Evolutionary conservation across 306 rosid species (phyloP).

Genomic region (Cucumis cinereus): DNA sequence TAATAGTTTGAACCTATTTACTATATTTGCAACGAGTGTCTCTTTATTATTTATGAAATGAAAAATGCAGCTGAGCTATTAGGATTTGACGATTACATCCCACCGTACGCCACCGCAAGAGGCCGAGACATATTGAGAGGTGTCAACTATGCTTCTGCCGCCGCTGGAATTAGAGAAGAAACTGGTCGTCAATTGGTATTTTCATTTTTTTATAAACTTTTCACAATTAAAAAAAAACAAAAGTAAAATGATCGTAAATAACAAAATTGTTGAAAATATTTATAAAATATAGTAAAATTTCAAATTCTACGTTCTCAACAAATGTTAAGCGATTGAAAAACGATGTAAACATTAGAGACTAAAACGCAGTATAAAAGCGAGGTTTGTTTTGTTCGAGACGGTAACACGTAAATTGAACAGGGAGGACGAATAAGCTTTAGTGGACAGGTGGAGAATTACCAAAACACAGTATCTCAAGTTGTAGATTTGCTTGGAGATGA

Average conservation of each 20-base stretch:
- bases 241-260: no score
- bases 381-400: background rate
- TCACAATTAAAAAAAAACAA: no score
- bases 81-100: conserved; percentile 62
- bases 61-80: conserved; percentile 57
- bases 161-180: conserved; percentile 94
- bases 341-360: background rate
- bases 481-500: conserved; percentile 49
- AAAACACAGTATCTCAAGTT: conserved; percentile 51
- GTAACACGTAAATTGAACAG: conserved; percentile 17
- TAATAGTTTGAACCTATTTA: no score
- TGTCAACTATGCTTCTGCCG: conserved; percentile 91
- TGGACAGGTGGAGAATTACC: conserved; percentile 73
- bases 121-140: conserved; percentile 62
- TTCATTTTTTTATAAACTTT: background rate
- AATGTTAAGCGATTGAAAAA: no score
- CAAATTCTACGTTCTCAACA: no score
- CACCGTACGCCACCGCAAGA: conserved; percentile 45
- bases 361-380: background rate
- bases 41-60: background rate
- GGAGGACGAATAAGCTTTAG: conserved; percentile 73
- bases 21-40: no score
- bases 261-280: no score
- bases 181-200: conserved; percentile 84
- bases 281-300: no score